Evolutionary conservation across 148 eudicot species (phyloP).

Genomic region (Nyssa sinensis): DNA sequence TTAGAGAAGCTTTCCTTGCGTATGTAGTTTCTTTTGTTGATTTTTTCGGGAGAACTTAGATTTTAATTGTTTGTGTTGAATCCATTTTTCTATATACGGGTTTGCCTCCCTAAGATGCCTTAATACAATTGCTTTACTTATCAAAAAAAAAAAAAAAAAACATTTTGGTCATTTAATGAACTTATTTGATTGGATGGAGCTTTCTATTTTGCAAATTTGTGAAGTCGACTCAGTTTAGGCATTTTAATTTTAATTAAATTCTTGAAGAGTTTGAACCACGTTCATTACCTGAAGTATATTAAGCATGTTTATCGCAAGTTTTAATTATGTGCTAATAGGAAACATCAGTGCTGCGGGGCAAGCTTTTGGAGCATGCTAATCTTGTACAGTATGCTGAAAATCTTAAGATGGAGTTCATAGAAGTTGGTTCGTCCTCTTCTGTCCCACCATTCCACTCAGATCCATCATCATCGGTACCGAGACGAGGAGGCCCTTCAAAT

Average conservation of each 20-base stretch:
- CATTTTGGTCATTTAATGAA: background rate
- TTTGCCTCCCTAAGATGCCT: too few species aligned
- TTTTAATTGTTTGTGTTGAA: too few species aligned
- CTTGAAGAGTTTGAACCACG: background rate
- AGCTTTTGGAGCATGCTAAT: constrained; percentile 61
- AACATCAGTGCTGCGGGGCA: constrained; percentile 66
- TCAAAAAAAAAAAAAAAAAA: too few species aligned
- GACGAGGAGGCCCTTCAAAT: constrained; percentile 48
- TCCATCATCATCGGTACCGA: constrained; percentile 59
- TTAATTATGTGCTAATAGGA: constrained; percentile 42
- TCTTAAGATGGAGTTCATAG: constrained; percentile 46
- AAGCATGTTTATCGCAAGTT: background rate
- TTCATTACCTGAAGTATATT: constrained; percentile 5
- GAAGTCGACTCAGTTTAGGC: background rate
- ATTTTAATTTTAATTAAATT: background rate
- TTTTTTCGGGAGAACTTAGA: too few species aligned
- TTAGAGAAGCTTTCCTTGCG: too few species aligned
- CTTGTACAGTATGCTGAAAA: constrained; percentile 65
- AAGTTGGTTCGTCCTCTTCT: constrained; percentile 43
- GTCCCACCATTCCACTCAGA: constrained; percentile 33
- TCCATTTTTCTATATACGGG: too few species aligned
- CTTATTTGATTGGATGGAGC: background rate
- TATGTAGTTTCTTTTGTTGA: too few species aligned
- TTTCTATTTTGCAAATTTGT: background rate
- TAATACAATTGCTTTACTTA: too few species aligned